Conservation (phyloP, 306 rosid species). For the Pyrus betulifolia region DNA sequence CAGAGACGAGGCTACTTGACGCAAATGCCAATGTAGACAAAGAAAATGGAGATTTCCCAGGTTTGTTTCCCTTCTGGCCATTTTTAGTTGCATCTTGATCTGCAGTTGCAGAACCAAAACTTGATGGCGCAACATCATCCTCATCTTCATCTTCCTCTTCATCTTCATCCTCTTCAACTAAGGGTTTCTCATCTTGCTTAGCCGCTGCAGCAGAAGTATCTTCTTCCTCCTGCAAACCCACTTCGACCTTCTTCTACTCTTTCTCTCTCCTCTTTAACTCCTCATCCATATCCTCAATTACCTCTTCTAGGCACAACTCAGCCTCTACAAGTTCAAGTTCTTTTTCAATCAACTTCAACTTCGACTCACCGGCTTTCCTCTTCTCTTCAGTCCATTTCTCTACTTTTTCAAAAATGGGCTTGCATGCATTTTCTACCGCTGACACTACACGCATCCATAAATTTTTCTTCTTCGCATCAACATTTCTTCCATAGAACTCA, state of each 20-base stretch:
- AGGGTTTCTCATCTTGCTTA: constrained; percentile 37
- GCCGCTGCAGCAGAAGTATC: constrained; percentile 29
- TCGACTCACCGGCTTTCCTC: constrained; percentile 44
- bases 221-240: constrained; percentile 43
- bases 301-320: constrained; percentile 60
- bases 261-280: constrained; percentile 49
- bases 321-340: constrained; percentile 75
- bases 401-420: constrained; percentile 41
- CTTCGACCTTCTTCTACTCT: constrained; percentile 59
- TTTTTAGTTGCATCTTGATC: constrained; percentile 39
- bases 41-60: constrained; percentile 72
- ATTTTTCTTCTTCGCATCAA: constrained; percentile 13
- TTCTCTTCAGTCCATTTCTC: constrained; percentile 65
- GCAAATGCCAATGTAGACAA: constrained; percentile 69
- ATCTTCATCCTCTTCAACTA: constrained; percentile 22
- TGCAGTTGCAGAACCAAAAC: constrained; percentile 62
- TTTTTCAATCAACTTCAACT: constrained; percentile 41
- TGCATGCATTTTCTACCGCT: constrained; percentile 44
- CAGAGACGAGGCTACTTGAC: constrained; percentile 60
- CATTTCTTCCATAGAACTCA: constrained; percentile 56
- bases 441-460: constrained; percentile 31
- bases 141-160: constrained; percentile 44
- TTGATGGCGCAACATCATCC: constrained; percentile 49
- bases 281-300: constrained; percentile 62
- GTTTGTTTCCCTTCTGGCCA: constrained; percentile 44